phyloP scores from a whole-genome alignment of 1,284 basidiomycete genomes.

The Wolfiporia cocos region DNA sequence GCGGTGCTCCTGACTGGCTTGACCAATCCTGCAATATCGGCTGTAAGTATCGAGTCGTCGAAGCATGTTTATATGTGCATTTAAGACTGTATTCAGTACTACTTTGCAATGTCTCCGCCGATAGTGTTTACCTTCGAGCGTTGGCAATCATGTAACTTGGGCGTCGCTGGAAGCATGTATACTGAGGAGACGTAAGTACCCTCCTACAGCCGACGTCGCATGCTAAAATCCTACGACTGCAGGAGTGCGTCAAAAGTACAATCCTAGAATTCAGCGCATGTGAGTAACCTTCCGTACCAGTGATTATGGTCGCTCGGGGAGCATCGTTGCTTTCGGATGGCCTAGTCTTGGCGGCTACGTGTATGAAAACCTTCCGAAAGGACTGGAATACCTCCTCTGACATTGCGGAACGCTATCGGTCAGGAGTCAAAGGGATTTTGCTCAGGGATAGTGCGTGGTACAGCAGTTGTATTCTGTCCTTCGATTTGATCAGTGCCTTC shows the following conservation, averaged over 20 bases:
- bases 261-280: neutral
- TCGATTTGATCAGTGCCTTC: too few relatives aligned
- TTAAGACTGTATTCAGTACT: neutral
- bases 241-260: neutral
- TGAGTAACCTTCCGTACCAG: neutral
- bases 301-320: neutral
- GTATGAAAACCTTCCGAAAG: neutral
- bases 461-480: too few relatives aligned
- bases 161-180: neutral
- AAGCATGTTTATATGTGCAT: too few relatives aligned
- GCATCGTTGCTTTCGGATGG: neutral
- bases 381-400: neutral
- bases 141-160: neutral
- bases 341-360: neutral
- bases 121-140: neutral
- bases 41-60: neutral
- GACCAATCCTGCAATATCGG: neutral
- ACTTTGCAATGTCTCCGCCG: neutral
- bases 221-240: neutral
- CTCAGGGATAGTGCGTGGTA: too few relatives aligned
- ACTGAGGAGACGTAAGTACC: neutral
- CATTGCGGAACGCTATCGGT: too few relatives aligned
- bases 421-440: too few relatives aligned
- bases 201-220: neutral
- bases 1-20: neutral